These are phyloP conservation scores for Colletotrichum trifolii DNA, from an alignment of 2,329 filamentous ascomycete species.

Conservation along the genomic window DNA sequence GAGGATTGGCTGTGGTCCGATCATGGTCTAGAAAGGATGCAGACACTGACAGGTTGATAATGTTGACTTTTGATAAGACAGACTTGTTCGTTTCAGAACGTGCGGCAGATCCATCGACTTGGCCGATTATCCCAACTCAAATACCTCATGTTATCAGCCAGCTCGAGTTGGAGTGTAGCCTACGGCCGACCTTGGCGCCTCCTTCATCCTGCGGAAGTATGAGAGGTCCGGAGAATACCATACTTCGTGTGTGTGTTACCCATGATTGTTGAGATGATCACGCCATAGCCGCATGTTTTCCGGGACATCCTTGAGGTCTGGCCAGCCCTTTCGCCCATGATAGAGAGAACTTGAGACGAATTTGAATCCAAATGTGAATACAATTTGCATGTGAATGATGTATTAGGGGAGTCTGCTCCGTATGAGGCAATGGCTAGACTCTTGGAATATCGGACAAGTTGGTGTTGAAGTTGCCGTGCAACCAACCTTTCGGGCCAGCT, in stretches of 20 bases:
- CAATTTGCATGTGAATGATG: too few relatives aligned
- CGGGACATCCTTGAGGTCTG: not conserved
- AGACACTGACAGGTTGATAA: too few relatives aligned
- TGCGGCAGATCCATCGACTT: not conserved
- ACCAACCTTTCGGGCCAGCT: not conserved
- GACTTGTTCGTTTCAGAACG: too few relatives aligned
- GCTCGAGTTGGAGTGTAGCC: not conserved
- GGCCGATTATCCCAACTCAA: not conserved
- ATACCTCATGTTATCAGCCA: not conserved
- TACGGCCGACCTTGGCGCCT: not conserved
- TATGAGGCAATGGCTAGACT: too few relatives aligned
- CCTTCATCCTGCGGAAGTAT: constrained; percentile 14
- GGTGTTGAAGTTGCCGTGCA: not conserved
- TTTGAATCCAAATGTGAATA: not conserved
- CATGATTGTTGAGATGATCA: constrained; percentile 30
- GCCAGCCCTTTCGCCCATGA: not conserved
- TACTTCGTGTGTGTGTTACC: not conserved
- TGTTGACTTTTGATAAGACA: too few relatives aligned
- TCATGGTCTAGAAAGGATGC: too few relatives aligned
- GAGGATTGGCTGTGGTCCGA: too few relatives aligned
- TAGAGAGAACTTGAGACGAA: not conserved
- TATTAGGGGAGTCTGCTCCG: too few relatives aligned
- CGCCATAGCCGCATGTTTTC: constrained; percentile 6
- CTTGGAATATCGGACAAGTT: not conserved
- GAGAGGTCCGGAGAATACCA: not conserved